Conservation (phyloP, 345 rosid species). For the Excoecaria cochinchinensis region DNA sequence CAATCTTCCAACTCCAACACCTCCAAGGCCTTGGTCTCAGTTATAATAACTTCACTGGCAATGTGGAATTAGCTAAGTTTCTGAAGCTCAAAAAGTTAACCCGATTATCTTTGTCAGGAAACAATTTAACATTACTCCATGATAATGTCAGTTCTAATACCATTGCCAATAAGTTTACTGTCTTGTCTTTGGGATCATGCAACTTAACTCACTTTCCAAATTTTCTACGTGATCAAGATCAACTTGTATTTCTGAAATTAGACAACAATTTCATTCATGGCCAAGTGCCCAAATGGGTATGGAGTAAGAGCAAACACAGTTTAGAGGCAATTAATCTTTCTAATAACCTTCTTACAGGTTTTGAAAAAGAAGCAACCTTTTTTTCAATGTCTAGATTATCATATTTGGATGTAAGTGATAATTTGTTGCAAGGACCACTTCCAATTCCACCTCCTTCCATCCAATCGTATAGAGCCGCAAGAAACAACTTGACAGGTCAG, state of each 20-base stretch:
- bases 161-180: neutral
- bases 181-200: neutral
- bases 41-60: neutral
- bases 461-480: neutral
- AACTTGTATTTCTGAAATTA: neutral
- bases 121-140: no score
- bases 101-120: neutral
- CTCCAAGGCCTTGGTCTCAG: neutral
- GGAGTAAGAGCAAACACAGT: neutral
- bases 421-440: neutral
- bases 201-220: neutral
- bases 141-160: neutral
- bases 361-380: no score
- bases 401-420: neutral
- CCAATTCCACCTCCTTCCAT: neutral
- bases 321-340: slow-evolving; percentile 4
- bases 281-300: neutral
- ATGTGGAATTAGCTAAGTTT: neutral
- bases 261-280: no score
- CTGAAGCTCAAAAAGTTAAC: neutral
- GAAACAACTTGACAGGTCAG: slow-evolving; percentile 17
- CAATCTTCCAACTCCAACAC: neutral
- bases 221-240: neutral
- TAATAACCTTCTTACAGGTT: neutral
- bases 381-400: no score